These are phyloP conservation scores for Talaromyces stipitatus DNA, from an alignment of 495 filamentous ascomycete genomes.

Conservation along the genomic window DNA sequence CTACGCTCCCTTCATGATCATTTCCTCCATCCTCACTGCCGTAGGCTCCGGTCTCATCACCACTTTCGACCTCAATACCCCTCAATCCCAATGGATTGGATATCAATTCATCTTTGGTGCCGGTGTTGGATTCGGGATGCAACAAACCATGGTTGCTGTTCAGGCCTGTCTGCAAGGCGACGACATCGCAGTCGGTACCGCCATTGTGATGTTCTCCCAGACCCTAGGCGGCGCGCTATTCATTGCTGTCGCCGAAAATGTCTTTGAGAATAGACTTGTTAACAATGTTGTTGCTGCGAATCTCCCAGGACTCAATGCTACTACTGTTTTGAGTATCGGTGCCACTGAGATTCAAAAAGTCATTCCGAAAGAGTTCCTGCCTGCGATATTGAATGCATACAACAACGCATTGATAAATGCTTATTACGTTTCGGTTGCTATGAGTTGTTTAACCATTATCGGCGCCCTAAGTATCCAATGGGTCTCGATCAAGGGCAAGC, in stretches of 20 bases:
- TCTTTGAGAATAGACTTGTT: slow-evolving; percentile 67
- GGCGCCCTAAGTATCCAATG: slow-evolving; percentile 61
- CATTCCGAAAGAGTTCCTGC: slow-evolving; percentile 38
- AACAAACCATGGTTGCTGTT: slow-evolving; percentile 59
- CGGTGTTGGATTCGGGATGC: slow-evolving; percentile 62
- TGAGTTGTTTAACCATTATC: slow-evolving; percentile 53
- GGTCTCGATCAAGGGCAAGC: slow-evolving; percentile 80
- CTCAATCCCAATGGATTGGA: slow-evolving; percentile 62
- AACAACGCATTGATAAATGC: slow-evolving; percentile 59
- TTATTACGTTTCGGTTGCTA: slow-evolving; percentile 62
- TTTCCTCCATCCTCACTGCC: slow-evolving; percentile 47
- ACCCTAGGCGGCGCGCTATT: slow-evolving; percentile 67
- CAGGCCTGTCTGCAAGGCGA: slow-evolving; percentile 55
- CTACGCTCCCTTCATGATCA: slow-evolving; percentile 68
- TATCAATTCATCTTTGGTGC: slow-evolving; percentile 65
- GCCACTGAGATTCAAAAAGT: slow-evolving; percentile 55
- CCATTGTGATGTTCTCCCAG: slow-evolving; percentile 62
- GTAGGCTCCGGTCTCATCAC: slow-evolving; percentile 65
- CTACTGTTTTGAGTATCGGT: slow-evolving; percentile 48
- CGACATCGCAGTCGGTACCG: slow-evolving; percentile 62
- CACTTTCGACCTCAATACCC: slow-evolving; percentile 51
- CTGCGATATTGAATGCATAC: slow-evolving; percentile 57
- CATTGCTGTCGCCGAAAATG: slow-evolving; percentile 66
- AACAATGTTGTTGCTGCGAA: slow-evolving; percentile 38
- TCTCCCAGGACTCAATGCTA: slow-evolving; percentile 44